Conservation (phyloP, 2,329 filamentous ascomycete genomes). For the Claviceps paspali region DNA sequence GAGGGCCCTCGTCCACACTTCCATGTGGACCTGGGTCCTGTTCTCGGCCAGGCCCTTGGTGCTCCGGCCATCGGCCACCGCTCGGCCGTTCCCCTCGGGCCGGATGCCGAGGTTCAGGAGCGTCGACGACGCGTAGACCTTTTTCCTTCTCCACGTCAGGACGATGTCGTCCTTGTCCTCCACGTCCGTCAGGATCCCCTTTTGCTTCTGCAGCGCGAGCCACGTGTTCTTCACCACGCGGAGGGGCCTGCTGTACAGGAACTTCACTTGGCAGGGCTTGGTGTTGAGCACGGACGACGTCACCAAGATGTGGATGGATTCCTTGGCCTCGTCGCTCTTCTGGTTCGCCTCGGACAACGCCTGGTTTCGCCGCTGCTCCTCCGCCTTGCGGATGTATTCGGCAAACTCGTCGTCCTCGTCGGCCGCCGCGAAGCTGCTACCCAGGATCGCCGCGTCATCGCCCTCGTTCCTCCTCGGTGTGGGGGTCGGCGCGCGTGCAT, state of each 20-base stretch:
- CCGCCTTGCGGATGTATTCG: constrained; percentile 29
- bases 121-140: constrained; percentile 62
- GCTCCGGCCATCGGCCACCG: constrained; percentile 19
- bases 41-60: constrained; percentile 32
- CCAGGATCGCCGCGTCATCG: constrained; percentile 13
- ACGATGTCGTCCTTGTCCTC: constrained; percentile 43
- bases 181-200: constrained; percentile 17
- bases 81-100: constrained; percentile 24
- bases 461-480: constrained; percentile 7
- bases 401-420: constrained; percentile 27
- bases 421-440: constrained; percentile 10
- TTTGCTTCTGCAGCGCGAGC: constrained; percentile 43
- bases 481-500: constrained; percentile 3
- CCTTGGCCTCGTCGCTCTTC: constrained; percentile 9
- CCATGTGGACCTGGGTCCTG: constrained; percentile 50
- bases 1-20: constrained; percentile 58
- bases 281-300: constrained; percentile 49
- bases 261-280: constrained; percentile 39
- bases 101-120: constrained; percentile 51
- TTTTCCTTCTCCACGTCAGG: constrained; percentile 62
- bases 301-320: constrained; percentile 27
- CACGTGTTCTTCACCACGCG: constrained; percentile 54
- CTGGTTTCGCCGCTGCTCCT: constrained; percentile 14
- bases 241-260: constrained; percentile 52
- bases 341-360: constrained; percentile 9